A percentile compares a stretch with the other conserved stretches of the same genome.
Evolutionary conservation across 352 stramenopile species (phyloP).

Genomic region (Pythium pyrilobum): DNA sequence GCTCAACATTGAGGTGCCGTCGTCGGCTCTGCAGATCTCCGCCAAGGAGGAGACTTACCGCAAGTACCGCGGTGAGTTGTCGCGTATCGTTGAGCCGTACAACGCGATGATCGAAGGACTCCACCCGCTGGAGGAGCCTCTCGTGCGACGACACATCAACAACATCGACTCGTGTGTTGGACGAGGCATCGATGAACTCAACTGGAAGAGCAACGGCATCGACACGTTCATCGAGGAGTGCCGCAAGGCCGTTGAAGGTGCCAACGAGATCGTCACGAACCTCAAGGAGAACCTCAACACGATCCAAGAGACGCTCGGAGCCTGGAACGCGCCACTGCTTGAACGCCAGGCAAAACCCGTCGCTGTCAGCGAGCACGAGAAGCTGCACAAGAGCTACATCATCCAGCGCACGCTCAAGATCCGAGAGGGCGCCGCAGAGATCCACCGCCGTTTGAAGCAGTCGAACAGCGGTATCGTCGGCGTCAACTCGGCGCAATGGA

Average conservation of each 20-base stretch:
- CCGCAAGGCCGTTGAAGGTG: slow-evolving; percentile 74
- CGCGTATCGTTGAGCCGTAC: slow-evolving; percentile 98
- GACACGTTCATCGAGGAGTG: slow-evolving; percentile 94
- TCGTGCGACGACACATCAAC: slow-evolving; percentile 93
- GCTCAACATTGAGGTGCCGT: slow-evolving; percentile 93
- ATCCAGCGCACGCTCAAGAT: slow-evolving; percentile 93
- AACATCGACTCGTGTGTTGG: slow-evolving; percentile 95
- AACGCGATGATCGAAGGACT: slow-evolving; percentile 96
- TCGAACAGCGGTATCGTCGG: slow-evolving; percentile 93
- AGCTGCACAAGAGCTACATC: slow-evolving; percentile 92
- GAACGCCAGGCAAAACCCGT: slow-evolving; percentile 95
- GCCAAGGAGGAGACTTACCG: slow-evolving; percentile 94
- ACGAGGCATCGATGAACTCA: slow-evolving; percentile 91
- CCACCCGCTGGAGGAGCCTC: slow-evolving; percentile 95
- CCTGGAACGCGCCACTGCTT: slow-evolving; percentile 92
- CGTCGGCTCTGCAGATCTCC: slow-evolving; percentile 94
- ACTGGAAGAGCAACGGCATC: slow-evolving; percentile 93
- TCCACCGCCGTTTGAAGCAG: slow-evolving; percentile 94
- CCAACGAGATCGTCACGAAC: slow-evolving; percentile 93
- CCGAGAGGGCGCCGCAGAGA: slow-evolving; percentile 93
- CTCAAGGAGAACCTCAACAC: slow-evolving; percentile 96
- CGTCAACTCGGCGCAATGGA: slow-evolving; percentile 95
- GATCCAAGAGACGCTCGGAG: slow-evolving; percentile 91
- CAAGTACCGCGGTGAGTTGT: slow-evolving; percentile 94
- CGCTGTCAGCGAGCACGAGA: slow-evolving; percentile 95